Percentiles rank a stretch among this genome's conserved stretches.
phyloP scores from a whole-genome alignment of 2,329 filamentous ascomycete species.

The Colletotrichum musicola region DNA sequence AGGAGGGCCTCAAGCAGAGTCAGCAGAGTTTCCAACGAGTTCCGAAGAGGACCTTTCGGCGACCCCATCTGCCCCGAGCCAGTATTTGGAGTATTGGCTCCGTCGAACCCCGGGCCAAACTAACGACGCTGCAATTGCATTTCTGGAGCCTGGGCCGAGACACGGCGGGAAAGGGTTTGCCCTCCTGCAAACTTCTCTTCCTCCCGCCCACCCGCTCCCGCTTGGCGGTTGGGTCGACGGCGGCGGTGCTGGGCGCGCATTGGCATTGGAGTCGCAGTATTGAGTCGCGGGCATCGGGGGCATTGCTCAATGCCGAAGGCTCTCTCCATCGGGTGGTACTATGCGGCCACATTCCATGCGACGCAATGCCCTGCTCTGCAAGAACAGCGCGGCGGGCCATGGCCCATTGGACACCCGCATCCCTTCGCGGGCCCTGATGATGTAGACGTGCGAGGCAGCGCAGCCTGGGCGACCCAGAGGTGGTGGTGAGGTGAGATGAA shows the following conservation, averaged over 20 bases:
- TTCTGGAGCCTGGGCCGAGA: conserved; percentile 30
- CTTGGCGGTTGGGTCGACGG: conserved; percentile 26
- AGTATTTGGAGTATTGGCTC: conserved; percentile 33
- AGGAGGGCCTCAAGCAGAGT: too few relatives aligned
- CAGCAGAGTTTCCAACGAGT: background rate
- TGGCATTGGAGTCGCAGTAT: conserved; percentile 31
- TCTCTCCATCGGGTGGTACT: conserved; percentile 17
- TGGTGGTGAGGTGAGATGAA: conserved; percentile 29
- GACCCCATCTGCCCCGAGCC: conserved; percentile 1
- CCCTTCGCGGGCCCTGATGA: too few relatives aligned
- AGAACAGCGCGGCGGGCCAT: background rate
- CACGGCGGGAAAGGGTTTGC: conserved; percentile 10
- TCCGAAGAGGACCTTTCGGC: background rate
- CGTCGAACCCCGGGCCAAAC: conserved; percentile 16
- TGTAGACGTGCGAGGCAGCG: too few relatives aligned
- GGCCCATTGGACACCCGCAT: too few relatives aligned
- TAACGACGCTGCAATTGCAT: background rate
- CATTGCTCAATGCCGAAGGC: conserved; percentile 31
- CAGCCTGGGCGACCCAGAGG: conserved; percentile 2
- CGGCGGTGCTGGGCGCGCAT: conserved; percentile 12
- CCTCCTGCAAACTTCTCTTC: background rate
- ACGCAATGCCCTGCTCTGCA: conserved; percentile 11
- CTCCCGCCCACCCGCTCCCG: conserved; percentile 18
- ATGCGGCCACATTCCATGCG: conserved; percentile 29
- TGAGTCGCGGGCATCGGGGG: conserved; percentile 12